phyloP scores from a whole-genome alignment of 108 stramenopile species.

The Skeletonema costatum region DNA sequence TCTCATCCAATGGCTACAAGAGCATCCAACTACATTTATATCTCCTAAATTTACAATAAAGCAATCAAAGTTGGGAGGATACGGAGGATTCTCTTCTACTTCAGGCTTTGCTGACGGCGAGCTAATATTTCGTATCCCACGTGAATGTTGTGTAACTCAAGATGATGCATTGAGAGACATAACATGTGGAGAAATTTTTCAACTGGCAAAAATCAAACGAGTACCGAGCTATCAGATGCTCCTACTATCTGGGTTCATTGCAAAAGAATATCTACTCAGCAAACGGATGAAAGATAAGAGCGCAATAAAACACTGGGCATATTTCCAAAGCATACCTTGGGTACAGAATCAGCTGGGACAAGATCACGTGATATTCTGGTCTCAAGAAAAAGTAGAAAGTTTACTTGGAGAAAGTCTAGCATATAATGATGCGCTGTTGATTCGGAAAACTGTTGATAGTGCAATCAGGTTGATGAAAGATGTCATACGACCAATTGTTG shows the following conservation, averaged over 20 bases:
- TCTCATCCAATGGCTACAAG: constrained; percentile 21
- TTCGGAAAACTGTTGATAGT: constrained; percentile 62
- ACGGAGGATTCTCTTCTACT: constrained; percentile 58
- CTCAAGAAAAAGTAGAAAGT: constrained; percentile 56
- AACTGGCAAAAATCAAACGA: constrained; percentile 52
- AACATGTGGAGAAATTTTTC: constrained; percentile 56
- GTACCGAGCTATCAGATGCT: constrained; percentile 60
- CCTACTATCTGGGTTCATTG: constrained; percentile 68
- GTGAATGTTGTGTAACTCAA: constrained; percentile 62
- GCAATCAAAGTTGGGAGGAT: constrained; percentile 50
- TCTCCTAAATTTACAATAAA: constrained; percentile 36
- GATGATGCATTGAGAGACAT: constrained; percentile 50
- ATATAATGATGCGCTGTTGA: constrained; percentile 55
- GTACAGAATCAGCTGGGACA: constrained; percentile 60
- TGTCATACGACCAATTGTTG: constrained; percentile 50
- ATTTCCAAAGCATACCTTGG: constrained; percentile 77
- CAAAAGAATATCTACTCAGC: constrained; percentile 59
- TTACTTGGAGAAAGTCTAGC: constrained; percentile 62
- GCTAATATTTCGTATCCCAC: constrained; percentile 63
- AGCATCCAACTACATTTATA: constrained; percentile 23
- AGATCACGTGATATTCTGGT: constrained; percentile 82
- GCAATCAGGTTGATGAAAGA: constrained; percentile 54
- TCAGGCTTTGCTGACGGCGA: constrained; percentile 45
- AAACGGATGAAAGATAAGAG: neutral
- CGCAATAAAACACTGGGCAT: constrained; percentile 53